These are phyloP conservation scores for Globisporangium irregulare DNA, from an alignment of 352 stramenopile genomes.

Conservation along the genomic window DNA sequence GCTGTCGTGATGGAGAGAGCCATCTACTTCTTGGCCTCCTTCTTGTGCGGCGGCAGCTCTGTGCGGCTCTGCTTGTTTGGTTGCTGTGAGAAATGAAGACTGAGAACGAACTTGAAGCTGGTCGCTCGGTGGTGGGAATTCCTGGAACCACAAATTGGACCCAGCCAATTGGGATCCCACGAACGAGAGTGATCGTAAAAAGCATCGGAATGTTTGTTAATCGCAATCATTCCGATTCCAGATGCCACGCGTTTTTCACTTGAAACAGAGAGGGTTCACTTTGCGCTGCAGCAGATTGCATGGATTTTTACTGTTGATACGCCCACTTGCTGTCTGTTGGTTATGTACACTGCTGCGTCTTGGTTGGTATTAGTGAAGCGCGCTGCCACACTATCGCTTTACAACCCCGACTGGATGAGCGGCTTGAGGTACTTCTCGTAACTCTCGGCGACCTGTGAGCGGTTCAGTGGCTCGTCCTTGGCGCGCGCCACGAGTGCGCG, in stretches of 20 bases:
- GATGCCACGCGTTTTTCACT: too few relatives aligned
- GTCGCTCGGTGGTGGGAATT: not conserved
- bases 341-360: too few relatives aligned
- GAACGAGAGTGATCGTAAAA: not conserved
- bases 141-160: too few relatives aligned
- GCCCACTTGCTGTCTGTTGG: too few relatives aligned
- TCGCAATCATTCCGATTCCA: not conserved
- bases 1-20: not conserved
- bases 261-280: too few relatives aligned
- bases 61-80: not conserved
- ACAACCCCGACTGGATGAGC: not conserved
- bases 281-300: not conserved
- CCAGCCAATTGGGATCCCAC: too few relatives aligned
- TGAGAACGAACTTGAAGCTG: not conserved
- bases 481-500: not conserved
- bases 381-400: not conserved
- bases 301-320: not conserved
- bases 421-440: slow-evolving; percentile 1
- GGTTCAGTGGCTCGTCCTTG: not conserved
- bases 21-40: not conserved
- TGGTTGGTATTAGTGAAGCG: too few relatives aligned
- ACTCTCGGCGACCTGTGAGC: not conserved
- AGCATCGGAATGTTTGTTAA: not conserved
- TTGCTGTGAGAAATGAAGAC: not conserved
- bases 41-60: not conserved